A percentile compares a stretch with the other conserved stretches of the same genome.
These are phyloP conservation scores for Parsonsia alboflavescens DNA, from an alignment of 257 asterid genomes.

Conservation along the genomic window DNA sequence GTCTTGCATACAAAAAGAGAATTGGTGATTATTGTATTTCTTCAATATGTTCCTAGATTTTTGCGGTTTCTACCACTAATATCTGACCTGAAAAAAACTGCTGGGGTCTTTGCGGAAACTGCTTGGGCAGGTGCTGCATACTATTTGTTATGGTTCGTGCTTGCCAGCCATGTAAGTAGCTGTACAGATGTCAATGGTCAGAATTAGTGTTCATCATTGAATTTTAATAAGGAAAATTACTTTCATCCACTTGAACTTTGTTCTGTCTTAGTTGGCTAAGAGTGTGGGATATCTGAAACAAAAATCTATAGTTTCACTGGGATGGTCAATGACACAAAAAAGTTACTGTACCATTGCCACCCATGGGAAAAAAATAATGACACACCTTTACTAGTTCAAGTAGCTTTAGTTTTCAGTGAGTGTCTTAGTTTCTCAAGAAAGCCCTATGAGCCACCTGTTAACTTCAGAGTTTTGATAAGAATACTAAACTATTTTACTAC, in stretches of 20 bases:
- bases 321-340: not conserved
- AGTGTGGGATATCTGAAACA: not conserved
- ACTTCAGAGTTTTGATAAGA: not conserved
- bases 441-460: not conserved
- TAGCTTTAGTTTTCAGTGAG: not conserved
- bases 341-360: not conserved
- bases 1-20: conserved; percentile 73
- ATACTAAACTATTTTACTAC: conserved; percentile 9
- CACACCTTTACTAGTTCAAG: not conserved
- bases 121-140: conserved; percentile 99
- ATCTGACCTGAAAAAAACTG: conserved; percentile 88
- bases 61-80: conserved; percentile 64
- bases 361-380: not conserved
- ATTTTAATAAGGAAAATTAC: not conserved
- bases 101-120: conserved; percentile 92
- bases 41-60: conserved; percentile 83
- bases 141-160: conserved; percentile 84
- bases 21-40: conserved; percentile 57
- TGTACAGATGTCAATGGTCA: not conserved
- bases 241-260: not conserved
- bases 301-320: not conserved
- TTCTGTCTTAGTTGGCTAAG: not conserved
- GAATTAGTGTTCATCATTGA: not conserved
- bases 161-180: conserved; percentile 87
- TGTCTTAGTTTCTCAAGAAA: not conserved